Conservation (phyloP, 106 monocot species). For the Acanthochlamys bracteata region DNA sequence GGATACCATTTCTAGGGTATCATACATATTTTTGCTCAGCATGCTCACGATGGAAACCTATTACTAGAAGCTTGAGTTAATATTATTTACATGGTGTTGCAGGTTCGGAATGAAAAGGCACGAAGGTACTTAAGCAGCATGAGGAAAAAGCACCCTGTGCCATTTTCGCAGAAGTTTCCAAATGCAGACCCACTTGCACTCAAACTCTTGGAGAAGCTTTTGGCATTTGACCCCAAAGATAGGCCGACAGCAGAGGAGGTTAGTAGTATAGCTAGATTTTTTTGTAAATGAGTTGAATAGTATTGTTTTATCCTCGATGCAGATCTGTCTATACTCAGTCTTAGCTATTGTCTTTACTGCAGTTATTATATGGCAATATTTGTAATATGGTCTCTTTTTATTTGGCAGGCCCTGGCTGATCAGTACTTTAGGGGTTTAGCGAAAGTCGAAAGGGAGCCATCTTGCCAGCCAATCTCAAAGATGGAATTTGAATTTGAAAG, state of each 20-base stretch:
- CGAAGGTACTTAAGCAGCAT: slow-evolving; percentile 72
- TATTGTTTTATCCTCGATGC: too few relatives aligned
- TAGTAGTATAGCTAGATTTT: neutral
- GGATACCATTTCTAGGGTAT: slow-evolving; percentile 83
- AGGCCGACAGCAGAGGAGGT: slow-evolving; percentile 88
- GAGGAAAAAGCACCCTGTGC: slow-evolving; percentile 69
- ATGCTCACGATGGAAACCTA: neutral
- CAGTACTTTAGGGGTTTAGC: slow-evolving; percentile 84
- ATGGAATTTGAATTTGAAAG: slow-evolving; percentile 96
- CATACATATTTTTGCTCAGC: neutral
- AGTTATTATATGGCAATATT: neutral
- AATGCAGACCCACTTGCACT: slow-evolving; percentile 77
- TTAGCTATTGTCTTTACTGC: neutral
- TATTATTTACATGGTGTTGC: neutral
- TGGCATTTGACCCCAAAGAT: slow-evolving; percentile 89
- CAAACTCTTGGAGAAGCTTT: slow-evolving; percentile 69
- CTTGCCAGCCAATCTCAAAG: slow-evolving; percentile 79
- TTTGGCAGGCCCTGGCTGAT: slow-evolving; percentile 68
- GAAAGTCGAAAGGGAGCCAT: slow-evolving; percentile 83
- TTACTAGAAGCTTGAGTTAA: slow-evolving; percentile 1
- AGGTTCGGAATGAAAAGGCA: slow-evolving; percentile 93
- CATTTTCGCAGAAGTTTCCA: slow-evolving; percentile 74
- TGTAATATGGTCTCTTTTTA: neutral
- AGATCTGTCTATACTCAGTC: neutral
- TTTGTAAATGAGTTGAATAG: neutral